Evolutionary conservation across 78 protist species (phyloP).

Genomic region (Dictyostelium firmibasis): DNA sequence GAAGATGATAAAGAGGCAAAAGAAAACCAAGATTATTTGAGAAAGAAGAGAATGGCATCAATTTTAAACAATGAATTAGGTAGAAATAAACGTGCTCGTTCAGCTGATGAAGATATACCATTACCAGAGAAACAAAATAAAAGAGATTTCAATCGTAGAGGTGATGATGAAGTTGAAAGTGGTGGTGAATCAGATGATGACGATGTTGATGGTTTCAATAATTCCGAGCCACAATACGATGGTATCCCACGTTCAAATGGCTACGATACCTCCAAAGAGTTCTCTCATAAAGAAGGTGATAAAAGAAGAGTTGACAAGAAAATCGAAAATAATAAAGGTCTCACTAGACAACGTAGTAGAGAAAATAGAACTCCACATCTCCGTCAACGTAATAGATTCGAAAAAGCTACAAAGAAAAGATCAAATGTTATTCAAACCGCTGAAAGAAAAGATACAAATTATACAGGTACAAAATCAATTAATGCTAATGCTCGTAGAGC

Average conservation of each 20-base stretch:
- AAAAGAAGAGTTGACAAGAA: constrained; percentile 35
- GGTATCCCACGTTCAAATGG: constrained; percentile 24
- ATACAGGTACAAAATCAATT: constrained; percentile 28
- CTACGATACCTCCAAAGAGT: background rate
- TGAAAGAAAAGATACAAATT: constrained; percentile 31
- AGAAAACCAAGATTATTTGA: constrained; percentile 19
- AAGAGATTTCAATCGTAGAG: background rate
- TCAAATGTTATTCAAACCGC: background rate
- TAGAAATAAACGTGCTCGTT: background rate
- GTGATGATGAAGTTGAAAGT: background rate
- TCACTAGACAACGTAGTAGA: constrained; percentile 29
- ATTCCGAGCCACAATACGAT: constrained; percentile 3
- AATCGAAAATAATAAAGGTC: constrained; percentile 69
- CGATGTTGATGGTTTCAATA: background rate
- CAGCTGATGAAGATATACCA: background rate
- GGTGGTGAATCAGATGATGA: constrained; percentile 32
- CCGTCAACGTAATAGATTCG: constrained; percentile 18
- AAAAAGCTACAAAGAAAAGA: constrained; percentile 23
- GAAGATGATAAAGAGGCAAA: constrained; percentile 32
- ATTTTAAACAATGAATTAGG: background rate
- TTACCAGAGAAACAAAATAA: background rate
- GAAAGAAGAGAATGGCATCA: constrained; percentile 58
- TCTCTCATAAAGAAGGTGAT: background rate
- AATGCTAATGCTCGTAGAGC: constrained; percentile 3
- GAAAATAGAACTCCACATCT: constrained; percentile 57